Base-by-base conservation (phyloP, 164 flowering plant genomes). In the Vitis amurensis region DNA sequence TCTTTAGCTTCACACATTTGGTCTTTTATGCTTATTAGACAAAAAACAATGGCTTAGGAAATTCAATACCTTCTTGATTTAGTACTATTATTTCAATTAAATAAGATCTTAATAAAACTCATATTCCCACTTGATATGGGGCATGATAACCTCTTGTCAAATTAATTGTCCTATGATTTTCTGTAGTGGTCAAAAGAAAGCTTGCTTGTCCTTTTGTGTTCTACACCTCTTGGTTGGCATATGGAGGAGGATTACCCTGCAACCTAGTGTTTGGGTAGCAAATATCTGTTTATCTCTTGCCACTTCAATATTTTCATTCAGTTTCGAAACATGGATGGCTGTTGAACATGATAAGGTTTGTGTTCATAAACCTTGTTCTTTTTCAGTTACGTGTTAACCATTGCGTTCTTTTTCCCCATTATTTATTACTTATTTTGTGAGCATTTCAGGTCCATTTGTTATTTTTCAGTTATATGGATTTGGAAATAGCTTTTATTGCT, bases 271-370 rank as follows among this genome's bases (percentile, higher is more conserved):
- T 49, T 84, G 87, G 87, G 70, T 88, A 16, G 83, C 89, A 47
- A 88, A 80, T 67, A 76, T 87, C 37, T 87, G 87, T 73, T 76
- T 91, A 67, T 87, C 95, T 48, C 77, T 93, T 69, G 87, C 97
- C n/a, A 82, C 89, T 60, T 86, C 91, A 19, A 74, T 88, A 78
- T 96, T 76, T 77, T 84, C 85, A 14, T 87, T 87, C 82, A 77
- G 91, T 74, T 96, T 91, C 30, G 99, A 95, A 83, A 79, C 94
- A 50, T 91, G 97, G 95, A 78, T 87, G 83, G 97, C 87, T 7
- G 75, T 82, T 73, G 97, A 93, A 68, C 93, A 90, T 74, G 97
- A 93, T 55, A 88, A 91, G 99, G 99, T 95, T 59, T 60, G 91
- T 75, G 48, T n/a, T 37, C 27, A 23, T 1, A 31, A 9, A 12